Percentiles rank a stretch among this genome's conserved stretches.
phyloP scores from a whole-genome alignment of 306 rosid genomes.

The Fagus crenata region DNA sequence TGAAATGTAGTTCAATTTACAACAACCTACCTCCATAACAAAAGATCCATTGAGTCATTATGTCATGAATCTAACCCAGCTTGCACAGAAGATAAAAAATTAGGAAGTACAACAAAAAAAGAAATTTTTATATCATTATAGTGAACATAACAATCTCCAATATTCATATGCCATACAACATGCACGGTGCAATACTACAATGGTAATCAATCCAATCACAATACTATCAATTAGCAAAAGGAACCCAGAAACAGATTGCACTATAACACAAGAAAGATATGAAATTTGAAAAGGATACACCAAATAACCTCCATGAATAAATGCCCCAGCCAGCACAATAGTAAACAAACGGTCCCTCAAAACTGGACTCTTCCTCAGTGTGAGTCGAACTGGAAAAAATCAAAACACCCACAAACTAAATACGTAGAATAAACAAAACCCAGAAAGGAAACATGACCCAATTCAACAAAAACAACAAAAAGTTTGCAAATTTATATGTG shows the following conservation, averaged over 20 bases:
- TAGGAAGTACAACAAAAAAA: neutral
- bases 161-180: neutral
- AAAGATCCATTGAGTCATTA: neutral
- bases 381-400: slow-evolving; percentile 62
- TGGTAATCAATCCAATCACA: neutral
- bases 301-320: slow-evolving; percentile 78
- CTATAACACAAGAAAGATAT: neutral
- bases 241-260: neutral
- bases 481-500: neutral
- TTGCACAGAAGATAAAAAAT: neutral
- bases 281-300: slow-evolving; percentile 75
- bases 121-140: too few relatives aligned
- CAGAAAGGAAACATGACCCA: neutral
- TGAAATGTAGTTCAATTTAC: neutral
- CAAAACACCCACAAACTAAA: slow-evolving; percentile 12
- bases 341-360: slow-evolving; percentile 85
- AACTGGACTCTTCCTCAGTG: slow-evolving; percentile 77
- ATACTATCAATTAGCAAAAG: neutral
- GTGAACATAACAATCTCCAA: neutral
- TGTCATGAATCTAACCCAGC: neutral
- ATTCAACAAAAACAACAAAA: neutral
- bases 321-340: slow-evolving; percentile 79
- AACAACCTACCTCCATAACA: slow-evolving; percentile 11
- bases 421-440: neutral
- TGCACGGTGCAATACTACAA: neutral